Evolutionary conservation across 2,329 filamentous ascomycete genomes (phyloP).

Genomic region (Curvularia sp.): DNA sequence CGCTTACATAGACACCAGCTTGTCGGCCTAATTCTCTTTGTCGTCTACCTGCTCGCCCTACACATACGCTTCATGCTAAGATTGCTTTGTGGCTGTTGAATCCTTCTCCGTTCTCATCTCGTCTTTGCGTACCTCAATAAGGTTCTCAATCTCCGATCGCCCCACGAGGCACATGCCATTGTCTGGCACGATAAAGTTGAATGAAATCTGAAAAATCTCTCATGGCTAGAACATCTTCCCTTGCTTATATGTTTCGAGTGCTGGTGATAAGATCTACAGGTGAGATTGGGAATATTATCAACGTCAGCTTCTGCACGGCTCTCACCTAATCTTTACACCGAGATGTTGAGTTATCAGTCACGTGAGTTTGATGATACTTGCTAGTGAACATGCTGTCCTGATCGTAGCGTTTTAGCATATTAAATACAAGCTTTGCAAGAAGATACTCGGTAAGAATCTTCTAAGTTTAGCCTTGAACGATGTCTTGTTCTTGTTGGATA

Average conservation of each 20-base stretch:
- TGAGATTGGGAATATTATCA: background rate
- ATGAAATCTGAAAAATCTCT: background rate
- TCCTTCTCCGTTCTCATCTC: background rate
- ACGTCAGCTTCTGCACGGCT: background rate
- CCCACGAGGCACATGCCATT: conserved; percentile 8
- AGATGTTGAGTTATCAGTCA: background rate
- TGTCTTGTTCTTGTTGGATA: background rate
- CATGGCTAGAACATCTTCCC: background rate
- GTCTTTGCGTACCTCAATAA: conserved; percentile 7
- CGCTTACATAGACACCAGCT: conserved; percentile 7
- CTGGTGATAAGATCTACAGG: background rate
- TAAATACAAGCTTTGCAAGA: too few relatives aligned
- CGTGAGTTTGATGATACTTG: background rate
- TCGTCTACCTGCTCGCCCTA: conserved; percentile 13
- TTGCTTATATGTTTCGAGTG: background rate
- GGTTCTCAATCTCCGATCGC: conserved; percentile 4
- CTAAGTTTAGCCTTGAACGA: background rate
- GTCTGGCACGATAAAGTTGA: background rate
- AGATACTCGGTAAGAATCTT: background rate
- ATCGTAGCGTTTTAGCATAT: background rate
- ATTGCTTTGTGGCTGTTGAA: conserved; percentile 6
- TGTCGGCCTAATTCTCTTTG: conserved; percentile 15
- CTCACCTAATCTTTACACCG: background rate
- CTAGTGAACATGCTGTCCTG: background rate
- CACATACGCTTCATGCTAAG: conserved; percentile 10